phyloP scores from a whole-genome alignment of 2,329 filamentous ascomycete genomes.

The Fusarium pilosicola region DNA sequence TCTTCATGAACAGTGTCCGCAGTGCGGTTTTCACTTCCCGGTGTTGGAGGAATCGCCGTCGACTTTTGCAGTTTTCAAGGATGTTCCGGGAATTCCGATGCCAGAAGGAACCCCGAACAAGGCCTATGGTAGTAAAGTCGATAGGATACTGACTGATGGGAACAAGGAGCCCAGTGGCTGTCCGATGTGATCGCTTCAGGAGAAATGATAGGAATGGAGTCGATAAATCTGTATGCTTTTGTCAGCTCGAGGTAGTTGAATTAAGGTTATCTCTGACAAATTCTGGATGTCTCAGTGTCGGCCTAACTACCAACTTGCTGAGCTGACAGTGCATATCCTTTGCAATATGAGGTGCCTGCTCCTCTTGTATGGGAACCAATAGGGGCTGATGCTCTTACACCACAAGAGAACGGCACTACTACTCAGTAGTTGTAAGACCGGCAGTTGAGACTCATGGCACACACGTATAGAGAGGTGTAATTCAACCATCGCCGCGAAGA shows the following conservation, averaged over 20 bases:
- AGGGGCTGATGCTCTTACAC: background rate
- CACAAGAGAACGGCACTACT: background rate
- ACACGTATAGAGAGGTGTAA: background rate
- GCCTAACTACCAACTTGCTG: background rate
- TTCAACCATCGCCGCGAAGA: too few species aligned
- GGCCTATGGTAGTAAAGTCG: background rate
- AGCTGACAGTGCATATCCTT: conserved; percentile 1
- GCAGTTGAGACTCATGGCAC: background rate
- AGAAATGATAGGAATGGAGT: background rate
- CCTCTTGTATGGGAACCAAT: conserved; percentile 5
- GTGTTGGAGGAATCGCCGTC: conserved; percentile 28
- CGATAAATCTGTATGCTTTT: background rate
- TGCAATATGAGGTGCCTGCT: background rate
- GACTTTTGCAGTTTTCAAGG: conserved; percentile 28
- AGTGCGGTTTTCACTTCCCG: conserved; percentile 32
- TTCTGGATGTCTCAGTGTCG: background rate
- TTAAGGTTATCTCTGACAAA: conserved; percentile 24
- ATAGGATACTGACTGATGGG: background rate
- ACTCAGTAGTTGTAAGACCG: background rate
- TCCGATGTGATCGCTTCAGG: background rate
- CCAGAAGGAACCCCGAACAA: background rate
- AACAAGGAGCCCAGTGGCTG: background rate
- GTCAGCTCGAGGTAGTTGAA: background rate
- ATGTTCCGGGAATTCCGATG: background rate
- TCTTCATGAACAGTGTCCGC: conserved; percentile 20